These are phyloP conservation scores for Neonectria faginata DNA, from an alignment of 2,329 filamentous ascomycete genomes.

Conservation along the genomic window DNA sequence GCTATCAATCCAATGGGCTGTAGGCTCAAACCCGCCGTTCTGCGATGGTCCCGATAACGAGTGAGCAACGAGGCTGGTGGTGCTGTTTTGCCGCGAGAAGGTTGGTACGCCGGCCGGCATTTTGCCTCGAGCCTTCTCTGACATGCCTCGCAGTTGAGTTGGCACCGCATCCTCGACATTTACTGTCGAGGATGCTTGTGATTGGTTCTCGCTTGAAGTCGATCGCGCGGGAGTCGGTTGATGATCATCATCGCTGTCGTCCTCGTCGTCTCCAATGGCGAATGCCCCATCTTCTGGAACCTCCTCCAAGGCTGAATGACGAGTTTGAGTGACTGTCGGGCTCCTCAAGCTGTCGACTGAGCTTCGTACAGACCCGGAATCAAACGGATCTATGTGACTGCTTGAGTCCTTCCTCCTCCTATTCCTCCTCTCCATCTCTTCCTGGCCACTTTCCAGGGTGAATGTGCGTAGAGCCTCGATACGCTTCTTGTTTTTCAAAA, in stretches of 20 bases:
- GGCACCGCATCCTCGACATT: constrained; percentile 82
- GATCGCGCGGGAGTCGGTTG: constrained; percentile 70
- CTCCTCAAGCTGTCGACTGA: constrained; percentile 77
- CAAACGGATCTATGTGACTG: constrained; percentile 62
- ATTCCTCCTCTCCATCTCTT: constrained; percentile 86
- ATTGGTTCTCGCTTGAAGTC: constrained; percentile 72
- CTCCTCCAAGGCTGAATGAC: constrained; percentile 47
- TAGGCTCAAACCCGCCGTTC: constrained; percentile 78
- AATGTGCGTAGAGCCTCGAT: constrained; percentile 89
- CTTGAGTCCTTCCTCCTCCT: constrained; percentile 74
- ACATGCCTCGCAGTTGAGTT: constrained; percentile 89
- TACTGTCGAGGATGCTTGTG: constrained; percentile 75
- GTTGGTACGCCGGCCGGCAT: constrained; percentile 85
- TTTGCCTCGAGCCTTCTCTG: constrained; percentile 95
- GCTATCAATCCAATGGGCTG: constrained; percentile 86
- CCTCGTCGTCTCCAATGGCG: constrained; percentile 88
- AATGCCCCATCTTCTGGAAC: constrained; percentile 79
- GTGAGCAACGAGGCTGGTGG: constrained; percentile 79
- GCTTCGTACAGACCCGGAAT: constrained; percentile 64
- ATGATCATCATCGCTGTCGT: constrained; percentile 65
- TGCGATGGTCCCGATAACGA: constrained; percentile 68
- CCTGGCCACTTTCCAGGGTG: constrained; percentile 90
- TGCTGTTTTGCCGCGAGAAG: constrained; percentile 92
- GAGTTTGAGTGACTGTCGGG: constrained; percentile 55
- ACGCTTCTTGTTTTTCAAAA: constrained; percentile 82